Percentiles rank a stretch among this genome's conserved stretches.
These are phyloP conservation scores for Kregervanrija delftensis DNA, from an alignment of 805 yeast genomes.

Conservation along the genomic window DNA sequence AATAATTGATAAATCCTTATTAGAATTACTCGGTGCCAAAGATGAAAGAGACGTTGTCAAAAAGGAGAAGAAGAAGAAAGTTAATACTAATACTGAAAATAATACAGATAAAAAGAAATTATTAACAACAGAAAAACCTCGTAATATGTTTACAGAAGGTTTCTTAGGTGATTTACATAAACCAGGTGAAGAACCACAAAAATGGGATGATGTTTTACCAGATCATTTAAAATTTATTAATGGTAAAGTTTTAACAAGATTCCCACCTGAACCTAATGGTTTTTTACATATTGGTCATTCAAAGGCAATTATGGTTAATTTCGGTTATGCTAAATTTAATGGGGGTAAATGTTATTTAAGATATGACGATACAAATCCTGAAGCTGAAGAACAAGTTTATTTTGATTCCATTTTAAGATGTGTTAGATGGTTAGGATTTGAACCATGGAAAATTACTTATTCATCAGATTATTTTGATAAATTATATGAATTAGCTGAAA, in stretches of 20 bases:
- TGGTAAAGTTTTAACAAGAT: conserved; percentile 85
- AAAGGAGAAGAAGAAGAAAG: conserved; percentile 63
- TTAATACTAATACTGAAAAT: conserved; percentile 3
- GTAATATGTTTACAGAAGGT: conserved; percentile 93
- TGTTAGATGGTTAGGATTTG: conserved; percentile 90
- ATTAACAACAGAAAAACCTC: conserved; percentile 22
- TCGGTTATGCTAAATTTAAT: conserved; percentile 89
- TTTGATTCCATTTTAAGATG: conserved; percentile 78
- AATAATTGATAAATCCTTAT: conserved; percentile 69
- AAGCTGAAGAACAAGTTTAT: conserved; percentile 92
- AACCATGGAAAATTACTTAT: conserved; percentile 91
- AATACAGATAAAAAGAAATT: conserved; percentile 10
- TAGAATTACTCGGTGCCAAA: conserved; percentile 80
- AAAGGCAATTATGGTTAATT: conserved; percentile 95
- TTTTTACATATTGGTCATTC: conserved; percentile 96
- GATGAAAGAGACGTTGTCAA: conserved; percentile 87
- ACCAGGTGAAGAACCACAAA: conserved; percentile 93
- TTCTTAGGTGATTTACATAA: conserved; percentile 92
- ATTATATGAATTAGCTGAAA: conserved; percentile 84
- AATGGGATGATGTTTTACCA: conserved; percentile 73
- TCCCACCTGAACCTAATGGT: conserved; percentile 99
- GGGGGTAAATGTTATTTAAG: conserved; percentile 87
- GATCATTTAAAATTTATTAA: conserved; percentile 73
- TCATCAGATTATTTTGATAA: conserved; percentile 93
- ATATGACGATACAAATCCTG: conserved; percentile 97